Evolutionary conservation across 306 rosid species (phyloP).

Genomic region (Malus sieversii): DNA sequence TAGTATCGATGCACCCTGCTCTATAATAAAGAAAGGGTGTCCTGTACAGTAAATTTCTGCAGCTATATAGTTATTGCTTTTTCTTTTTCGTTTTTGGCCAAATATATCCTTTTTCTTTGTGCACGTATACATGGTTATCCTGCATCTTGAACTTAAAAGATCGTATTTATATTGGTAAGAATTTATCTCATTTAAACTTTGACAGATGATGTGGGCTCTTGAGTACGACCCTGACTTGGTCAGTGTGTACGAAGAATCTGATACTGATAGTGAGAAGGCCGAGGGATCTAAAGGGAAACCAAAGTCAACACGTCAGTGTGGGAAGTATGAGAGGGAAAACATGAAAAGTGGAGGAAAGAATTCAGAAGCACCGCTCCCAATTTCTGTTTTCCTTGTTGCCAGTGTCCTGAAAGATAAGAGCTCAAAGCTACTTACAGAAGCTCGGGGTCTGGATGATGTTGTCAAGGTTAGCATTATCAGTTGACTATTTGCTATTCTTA

Average conservation of each 20-base stretch:
- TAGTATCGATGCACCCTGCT: not conserved
- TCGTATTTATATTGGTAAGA: not conserved
- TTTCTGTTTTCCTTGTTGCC: constrained; percentile 89
- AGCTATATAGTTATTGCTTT: not conserved
- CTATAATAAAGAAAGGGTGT: not conserved
- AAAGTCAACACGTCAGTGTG: constrained; percentile 74
- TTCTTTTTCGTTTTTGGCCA: not conserved
- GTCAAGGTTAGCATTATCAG: constrained; percentile 65
- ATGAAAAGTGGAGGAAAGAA: constrained; percentile 54
- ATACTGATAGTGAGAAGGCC: constrained; percentile 26
- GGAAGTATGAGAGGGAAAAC: constrained; percentile 81
- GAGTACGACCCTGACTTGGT: constrained; percentile 82
- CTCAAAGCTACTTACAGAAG: constrained; percentile 69
- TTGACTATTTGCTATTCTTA: constrained; percentile 9
- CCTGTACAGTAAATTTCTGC: not conserved
- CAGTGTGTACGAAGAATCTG: constrained; percentile 60
- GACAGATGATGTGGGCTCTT: constrained; percentile 99
- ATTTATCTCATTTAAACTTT: not conserved
- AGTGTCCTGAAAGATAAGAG: constrained; percentile 94
- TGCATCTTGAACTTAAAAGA: not conserved
- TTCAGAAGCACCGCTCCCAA: constrained; percentile 78
- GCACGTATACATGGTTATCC: not conserved
- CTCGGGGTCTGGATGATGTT: constrained; percentile 91
- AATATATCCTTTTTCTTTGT: not conserved
- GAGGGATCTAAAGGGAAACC: constrained; percentile 58